Evolutionary conservation across 805 yeast genomes (phyloP).

Genomic region (Wickerhamiella musiphila): DNA sequence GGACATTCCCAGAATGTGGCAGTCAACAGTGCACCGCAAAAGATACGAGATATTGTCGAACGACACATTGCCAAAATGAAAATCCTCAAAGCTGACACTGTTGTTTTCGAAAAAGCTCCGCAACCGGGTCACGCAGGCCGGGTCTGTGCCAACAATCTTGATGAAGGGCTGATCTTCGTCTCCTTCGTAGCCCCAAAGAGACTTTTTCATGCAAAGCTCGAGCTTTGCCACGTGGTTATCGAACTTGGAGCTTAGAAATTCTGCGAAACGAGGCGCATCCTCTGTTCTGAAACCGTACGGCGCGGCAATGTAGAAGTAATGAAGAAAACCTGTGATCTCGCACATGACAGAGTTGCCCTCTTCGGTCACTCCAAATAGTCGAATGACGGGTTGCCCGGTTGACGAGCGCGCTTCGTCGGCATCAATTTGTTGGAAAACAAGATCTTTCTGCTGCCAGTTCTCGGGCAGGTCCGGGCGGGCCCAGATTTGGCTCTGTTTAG

Average conservation of each 20-base stretch:
- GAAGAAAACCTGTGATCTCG: slow-evolving; percentile 74
- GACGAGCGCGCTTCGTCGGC: slow-evolving; percentile 66
- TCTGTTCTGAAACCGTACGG: slow-evolving; percentile 56
- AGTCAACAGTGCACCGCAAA: slow-evolving; percentile 78
- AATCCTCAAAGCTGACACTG: slow-evolving; percentile 5
- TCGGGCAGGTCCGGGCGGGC: slow-evolving; percentile 38
- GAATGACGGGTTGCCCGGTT: slow-evolving; percentile 36
- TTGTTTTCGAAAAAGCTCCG: slow-evolving; percentile 70
- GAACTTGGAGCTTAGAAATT: slow-evolving; percentile 23
- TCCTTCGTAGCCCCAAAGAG: slow-evolving; percentile 87
- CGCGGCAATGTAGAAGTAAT: slow-evolving; percentile 82
- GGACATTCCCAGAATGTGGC: slow-evolving; percentile 83
- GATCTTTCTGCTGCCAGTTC: slow-evolving; percentile 28
- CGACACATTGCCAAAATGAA: slow-evolving; percentile 27
- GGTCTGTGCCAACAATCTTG: slow-evolving; percentile 50
- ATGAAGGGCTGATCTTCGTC: slow-evolving; percentile 63
- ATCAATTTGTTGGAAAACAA: slow-evolving; percentile 59
- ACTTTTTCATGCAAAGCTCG: slow-evolving; percentile 55
- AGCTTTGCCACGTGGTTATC: slow-evolving; percentile 23
- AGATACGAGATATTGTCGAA: slow-evolving; percentile 83
- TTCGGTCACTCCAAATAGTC: slow-evolving; percentile 83
- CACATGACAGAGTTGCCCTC: slow-evolving; percentile 81
- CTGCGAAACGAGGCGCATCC: slow-evolving; percentile 34
- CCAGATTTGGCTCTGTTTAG: slow-evolving; percentile 24
- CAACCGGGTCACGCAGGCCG: slow-evolving; percentile 46